Evolutionary conservation across 352 stramenopile species (phyloP).

Genomic region (Phytophthora sp.): DNA sequence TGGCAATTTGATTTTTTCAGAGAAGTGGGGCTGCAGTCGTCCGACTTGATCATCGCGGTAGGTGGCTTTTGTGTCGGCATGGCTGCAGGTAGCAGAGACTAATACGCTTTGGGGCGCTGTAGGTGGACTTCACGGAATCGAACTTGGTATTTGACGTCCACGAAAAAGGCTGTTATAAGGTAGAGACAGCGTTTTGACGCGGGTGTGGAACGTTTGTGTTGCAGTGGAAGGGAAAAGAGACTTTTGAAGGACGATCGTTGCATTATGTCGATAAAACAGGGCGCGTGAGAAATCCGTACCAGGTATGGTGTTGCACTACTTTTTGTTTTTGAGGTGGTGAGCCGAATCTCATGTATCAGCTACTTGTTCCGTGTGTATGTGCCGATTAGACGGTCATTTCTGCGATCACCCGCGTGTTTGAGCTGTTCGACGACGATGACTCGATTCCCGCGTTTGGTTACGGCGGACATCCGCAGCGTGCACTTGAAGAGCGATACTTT

Average conservation of each 20-base stretch:
- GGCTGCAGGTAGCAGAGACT: too few species aligned
- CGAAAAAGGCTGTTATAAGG: too few species aligned
- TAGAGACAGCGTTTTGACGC: too few species aligned
- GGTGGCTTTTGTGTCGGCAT: not conserved
- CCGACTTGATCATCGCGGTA: constrained; percentile 66
- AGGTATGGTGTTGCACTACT: constrained; percentile 36
- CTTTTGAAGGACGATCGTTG: constrained; percentile 70
- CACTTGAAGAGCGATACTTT: constrained; percentile 47
- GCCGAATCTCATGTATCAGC: too few species aligned
- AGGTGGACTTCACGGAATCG: constrained; percentile 72
- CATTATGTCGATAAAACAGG: constrained; percentile 71
- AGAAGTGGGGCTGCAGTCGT: constrained; percentile 66
- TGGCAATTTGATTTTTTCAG: constrained; percentile 16
- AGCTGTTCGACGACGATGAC: constrained; percentile 80
- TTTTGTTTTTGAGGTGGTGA: too few species aligned
- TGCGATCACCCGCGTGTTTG: constrained; percentile 75
- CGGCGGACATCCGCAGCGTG: constrained; percentile 42
- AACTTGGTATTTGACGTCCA: too few species aligned
- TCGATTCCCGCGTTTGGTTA: constrained; percentile 80
- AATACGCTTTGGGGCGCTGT: not conserved
- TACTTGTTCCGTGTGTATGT: too few species aligned
- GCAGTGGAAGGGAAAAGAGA: constrained; percentile 69
- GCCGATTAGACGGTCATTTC: constrained; percentile 80
- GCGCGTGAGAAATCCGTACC: constrained; percentile 62
- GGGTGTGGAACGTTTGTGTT: not conserved